These are phyloP conservation scores for Populus nigra DNA, from an alignment of 345 rosid species.

Conservation along the genomic window DNA sequence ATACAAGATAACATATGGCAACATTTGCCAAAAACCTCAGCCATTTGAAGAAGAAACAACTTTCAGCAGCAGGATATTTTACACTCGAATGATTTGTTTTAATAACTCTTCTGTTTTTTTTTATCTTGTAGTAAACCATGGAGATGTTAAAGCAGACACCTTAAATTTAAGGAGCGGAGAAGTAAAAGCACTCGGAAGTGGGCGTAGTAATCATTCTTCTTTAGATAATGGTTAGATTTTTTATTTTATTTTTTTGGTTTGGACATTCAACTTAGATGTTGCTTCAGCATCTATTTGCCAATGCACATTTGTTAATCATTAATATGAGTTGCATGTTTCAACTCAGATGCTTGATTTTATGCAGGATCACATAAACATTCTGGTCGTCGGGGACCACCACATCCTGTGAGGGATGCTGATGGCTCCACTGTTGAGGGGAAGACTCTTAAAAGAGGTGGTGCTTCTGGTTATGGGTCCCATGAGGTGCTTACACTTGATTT, in stretches of 20 bases:
- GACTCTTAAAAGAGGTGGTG: constrained; percentile 52
- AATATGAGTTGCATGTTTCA: neutral
- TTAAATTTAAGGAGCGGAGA: constrained; percentile 32
- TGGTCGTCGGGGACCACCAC: constrained; percentile 41
- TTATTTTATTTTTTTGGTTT: neutral
- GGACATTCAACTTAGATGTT: neutral
- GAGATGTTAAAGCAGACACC: constrained; percentile 30
- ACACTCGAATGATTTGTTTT: neutral
- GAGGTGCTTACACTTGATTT: constrained; percentile 47
- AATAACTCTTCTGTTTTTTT: neutral
- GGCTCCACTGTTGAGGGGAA: constrained; percentile 41
- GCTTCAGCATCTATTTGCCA: neutral
- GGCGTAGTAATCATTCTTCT: constrained; percentile 29
- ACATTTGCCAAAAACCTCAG: neutral
- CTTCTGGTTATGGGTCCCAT: constrained; percentile 45
- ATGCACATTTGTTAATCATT: neutral
- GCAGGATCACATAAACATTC: constrained; percentile 45
- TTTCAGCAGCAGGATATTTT: neutral
- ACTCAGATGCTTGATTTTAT: constrained; percentile 15
- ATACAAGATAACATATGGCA: neutral
- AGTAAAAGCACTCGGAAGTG: constrained; percentile 31
- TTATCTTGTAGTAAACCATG: constrained; percentile 26
- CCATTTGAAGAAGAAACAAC: neutral
- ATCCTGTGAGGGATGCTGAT: constrained; percentile 38
- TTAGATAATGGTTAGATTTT: constrained; percentile 42